Evolutionary conservation across 345 rosid genomes (phyloP).

Genomic region (Atalantia buxifolia): DNA sequence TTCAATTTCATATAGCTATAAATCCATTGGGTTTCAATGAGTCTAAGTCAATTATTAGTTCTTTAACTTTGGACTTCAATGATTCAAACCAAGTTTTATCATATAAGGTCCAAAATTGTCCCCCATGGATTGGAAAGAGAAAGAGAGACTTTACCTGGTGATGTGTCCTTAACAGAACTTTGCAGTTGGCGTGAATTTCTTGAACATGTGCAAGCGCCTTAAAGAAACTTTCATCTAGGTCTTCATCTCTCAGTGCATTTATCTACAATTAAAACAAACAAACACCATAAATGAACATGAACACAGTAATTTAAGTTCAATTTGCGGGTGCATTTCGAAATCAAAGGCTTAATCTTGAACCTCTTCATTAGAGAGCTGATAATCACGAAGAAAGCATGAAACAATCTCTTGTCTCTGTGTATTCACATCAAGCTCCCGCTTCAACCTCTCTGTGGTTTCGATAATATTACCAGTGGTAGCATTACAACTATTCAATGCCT

Average conservation of each 20-base stretch:
- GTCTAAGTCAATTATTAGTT: not conserved
- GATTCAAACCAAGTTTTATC: not conserved
- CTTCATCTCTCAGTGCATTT: conserved; percentile 85
- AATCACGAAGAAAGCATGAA: conserved; percentile 90
- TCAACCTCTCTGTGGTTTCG: conserved; percentile 87
- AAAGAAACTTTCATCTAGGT: conserved; percentile 75
- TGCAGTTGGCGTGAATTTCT: conserved; percentile 94
- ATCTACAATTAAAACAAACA: conserved; percentile 45
- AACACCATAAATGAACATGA: not conserved
- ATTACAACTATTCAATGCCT: conserved; percentile 79
- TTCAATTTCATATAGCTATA: not conserved
- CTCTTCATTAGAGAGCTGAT: conserved; percentile 91
- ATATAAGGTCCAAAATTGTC: not conserved
- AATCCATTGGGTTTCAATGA: not conserved
- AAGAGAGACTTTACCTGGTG: conserved; percentile 61
- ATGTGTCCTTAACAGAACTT: conserved; percentile 87
- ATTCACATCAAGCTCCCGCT: conserved; percentile 84
- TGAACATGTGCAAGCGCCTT: conserved; percentile 94
- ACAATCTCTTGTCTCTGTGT: conserved; percentile 94
- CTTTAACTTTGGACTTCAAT: not conserved
- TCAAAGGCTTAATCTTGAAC: conserved; percentile 27
- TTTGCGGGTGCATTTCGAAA: not conserved
- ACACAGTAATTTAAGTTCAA: not conserved
- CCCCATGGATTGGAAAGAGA: not conserved
- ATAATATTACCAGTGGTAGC: conserved; percentile 87